Evolutionary conservation across 495 filamentous ascomycete species (phyloP), one percentile per base, ranked within the genome.

Genomic region (Neurospora sp.): DNA sequence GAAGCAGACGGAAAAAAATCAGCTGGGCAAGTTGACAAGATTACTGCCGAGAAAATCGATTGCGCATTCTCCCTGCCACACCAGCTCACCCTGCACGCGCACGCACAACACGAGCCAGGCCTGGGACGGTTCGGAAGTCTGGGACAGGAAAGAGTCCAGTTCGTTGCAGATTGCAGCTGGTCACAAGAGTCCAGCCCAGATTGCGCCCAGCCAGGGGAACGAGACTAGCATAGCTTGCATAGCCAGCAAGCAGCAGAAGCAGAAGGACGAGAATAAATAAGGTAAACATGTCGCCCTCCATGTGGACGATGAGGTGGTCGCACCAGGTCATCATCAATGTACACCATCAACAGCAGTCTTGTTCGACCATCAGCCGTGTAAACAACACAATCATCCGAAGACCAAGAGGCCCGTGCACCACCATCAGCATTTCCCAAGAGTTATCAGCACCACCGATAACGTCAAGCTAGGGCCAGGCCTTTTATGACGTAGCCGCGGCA

Each of bases 391-490:
- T 61, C 53, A 61, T 31, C 53, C 22, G 6, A 18, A 35, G 53
- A 18, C 16, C 27, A 16, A 16, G 27, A 65, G 27, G 53, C 1
- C 27, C 53, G 53, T 65, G 53, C 53, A 35, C 53, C 22, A 65
- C 53, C 3, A 4, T 18, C 53, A 65, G 53, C 53, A 65, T 27
- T 27, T 31, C 45, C 45, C 40, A 42, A 10, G 40, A 0, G 47
- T 65, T 65, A 65, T 65, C 53, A 65, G 53, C 53, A 65, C 14
- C 53, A 27, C 53, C 53, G 53, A 65, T 35, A 35, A 35, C 47
- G 47, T 65, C 53, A 65, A 79, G 77, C 77, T 79, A 78, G 77
- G 74, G 77, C 68, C 76, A 75, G 70, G 77, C 79, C 77, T 71
- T 78, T 68, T 68, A 78, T 77, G 77, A 79, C 77, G 77, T 79